Percentiles rank a stretch among this genome's conserved stretches.
These are phyloP conservation scores for Epithele typhae DNA, from an alignment of 768 basidiomycete genomes.

Conservation along the genomic window DNA sequence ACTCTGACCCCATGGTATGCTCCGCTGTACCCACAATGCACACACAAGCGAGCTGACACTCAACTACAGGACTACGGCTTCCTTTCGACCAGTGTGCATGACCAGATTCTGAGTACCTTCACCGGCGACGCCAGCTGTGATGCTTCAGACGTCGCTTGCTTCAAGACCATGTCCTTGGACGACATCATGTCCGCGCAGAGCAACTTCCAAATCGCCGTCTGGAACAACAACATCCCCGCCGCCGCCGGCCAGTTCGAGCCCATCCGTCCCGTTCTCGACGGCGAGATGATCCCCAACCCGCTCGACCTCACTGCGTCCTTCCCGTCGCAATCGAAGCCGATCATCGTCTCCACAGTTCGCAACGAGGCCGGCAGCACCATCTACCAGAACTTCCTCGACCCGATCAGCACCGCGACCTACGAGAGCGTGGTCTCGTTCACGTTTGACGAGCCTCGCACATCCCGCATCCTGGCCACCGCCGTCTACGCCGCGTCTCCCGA, in stretches of 20 bases:
- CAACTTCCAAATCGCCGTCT: slow-evolving; percentile 39
- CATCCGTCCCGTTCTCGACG: slow-evolving; percentile 65
- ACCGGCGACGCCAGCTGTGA: slow-evolving; percentile 44
- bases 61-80: slow-evolving; percentile 64
- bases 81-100: slow-evolving; percentile 49
- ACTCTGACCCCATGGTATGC: slow-evolving; percentile 83
- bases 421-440: slow-evolving; percentile 33
- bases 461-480: slow-evolving; percentile 37
- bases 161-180: slow-evolving; percentile 42
- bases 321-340: slow-evolving; percentile 55
- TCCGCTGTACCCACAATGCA: too few relatives aligned
- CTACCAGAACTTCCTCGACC: slow-evolving; percentile 36
- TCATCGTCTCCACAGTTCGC: slow-evolving; percentile 66
- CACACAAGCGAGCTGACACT: too few relatives aligned
- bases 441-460: slow-evolving; percentile 45
- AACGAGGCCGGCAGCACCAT: slow-evolving; percentile 73
- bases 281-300: slow-evolving; percentile 61
- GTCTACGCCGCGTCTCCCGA: slow-evolving; percentile 39
- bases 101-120: slow-evolving; percentile 48
- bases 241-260: slow-evolving; percentile 52
- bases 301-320: slow-evolving; percentile 59
- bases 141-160: slow-evolving; percentile 44
- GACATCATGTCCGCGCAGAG: slow-evolving; percentile 52
- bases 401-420: slow-evolving; percentile 39
- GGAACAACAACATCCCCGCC: slow-evolving; percentile 36